phyloP scores from a whole-genome alignment of 2,329 filamentous ascomycete species.

The Chaetothyriales sp. region DNA sequence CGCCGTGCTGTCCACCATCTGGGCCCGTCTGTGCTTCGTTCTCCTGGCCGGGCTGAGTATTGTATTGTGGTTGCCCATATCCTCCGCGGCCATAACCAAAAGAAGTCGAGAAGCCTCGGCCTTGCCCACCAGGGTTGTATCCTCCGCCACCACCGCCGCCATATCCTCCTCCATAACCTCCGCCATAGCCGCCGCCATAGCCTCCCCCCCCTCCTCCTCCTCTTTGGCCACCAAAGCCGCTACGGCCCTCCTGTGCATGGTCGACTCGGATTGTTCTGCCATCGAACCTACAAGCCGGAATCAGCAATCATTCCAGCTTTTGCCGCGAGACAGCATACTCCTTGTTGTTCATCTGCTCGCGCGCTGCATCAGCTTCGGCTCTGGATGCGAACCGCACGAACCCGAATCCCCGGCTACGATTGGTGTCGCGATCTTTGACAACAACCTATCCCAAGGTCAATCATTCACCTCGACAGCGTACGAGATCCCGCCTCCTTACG shows the following conservation, averaged over 20 bases:
- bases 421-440: conserved; percentile 93
- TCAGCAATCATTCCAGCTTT: conserved; percentile 11
- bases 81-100: conserved; percentile 19
- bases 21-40: conserved; percentile 13
- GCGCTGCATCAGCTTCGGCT: conserved; percentile 28
- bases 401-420: conserved; percentile 90
- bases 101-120: conserved; percentile 1
- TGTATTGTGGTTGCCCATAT: conserved; percentile 9
- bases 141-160: conserved; percentile 22
- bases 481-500: conserved; percentile 39
- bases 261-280: conserved; percentile 89
- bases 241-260: conserved; percentile 70
- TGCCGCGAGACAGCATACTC: conserved; percentile 47
- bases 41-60: conserved; percentile 2
- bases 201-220: conserved; percentile 25
- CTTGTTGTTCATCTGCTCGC: conserved; percentile 31
- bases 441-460: conserved; percentile 51
- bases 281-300: conserved; percentile 53
- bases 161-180: conserved; percentile 17
- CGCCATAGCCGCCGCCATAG: conserved; percentile 16
- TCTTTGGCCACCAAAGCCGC: conserved; percentile 32
- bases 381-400: conserved; percentile 68
- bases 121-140: conserved; percentile 10
- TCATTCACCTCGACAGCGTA: conserved; percentile 2
- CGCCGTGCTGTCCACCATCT: conserved; percentile 3